Evolutionary conservation across 2,329 filamentous ascomycete genomes (phyloP).

Genomic region (Nectriaceae sp.): DNA sequence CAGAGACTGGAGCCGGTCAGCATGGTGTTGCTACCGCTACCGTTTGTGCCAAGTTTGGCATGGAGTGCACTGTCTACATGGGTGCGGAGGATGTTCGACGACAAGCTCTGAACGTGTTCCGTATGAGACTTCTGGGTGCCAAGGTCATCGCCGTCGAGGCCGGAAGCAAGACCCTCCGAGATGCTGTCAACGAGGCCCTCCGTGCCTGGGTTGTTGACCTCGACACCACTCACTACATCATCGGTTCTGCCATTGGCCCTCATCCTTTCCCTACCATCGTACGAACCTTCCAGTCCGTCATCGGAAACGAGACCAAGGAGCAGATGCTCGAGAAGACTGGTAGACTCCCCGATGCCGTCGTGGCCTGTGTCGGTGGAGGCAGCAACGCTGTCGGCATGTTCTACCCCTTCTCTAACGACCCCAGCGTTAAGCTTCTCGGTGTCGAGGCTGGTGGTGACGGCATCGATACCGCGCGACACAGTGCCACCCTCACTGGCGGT

Average conservation of each 20-base stretch:
- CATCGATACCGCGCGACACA: conserved; percentile 80
- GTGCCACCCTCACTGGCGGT: conserved; percentile 83
- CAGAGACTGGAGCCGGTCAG: conserved; percentile 95
- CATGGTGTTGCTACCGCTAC: conserved; percentile 98
- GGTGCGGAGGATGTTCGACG: conserved; percentile 95
- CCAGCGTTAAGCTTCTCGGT: conserved; percentile 82
- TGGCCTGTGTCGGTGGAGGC: conserved; percentile 94
- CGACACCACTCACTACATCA: conserved; percentile 95
- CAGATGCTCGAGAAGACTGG: conserved; percentile 85
- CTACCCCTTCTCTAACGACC: conserved; percentile 88
- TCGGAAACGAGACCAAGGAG: conserved; percentile 89
- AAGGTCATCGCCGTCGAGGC: conserved; percentile 92
- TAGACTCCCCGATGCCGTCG: conserved; percentile 91
- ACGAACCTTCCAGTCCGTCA: conserved; percentile 95
- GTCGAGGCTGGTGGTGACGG: conserved; percentile 96
- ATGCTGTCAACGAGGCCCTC: conserved; percentile 93
- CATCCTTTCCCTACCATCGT: conserved; percentile 98
- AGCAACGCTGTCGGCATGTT: conserved; percentile 98
- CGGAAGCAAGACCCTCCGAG: conserved; percentile 78
- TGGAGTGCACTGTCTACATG: conserved; percentile 99
- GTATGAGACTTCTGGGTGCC: conserved; percentile 94
- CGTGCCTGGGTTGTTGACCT: conserved; percentile 93
- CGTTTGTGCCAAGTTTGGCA: conserved; percentile 95
- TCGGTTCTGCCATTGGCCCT: conserved; percentile 94
- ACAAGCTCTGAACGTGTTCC: conserved; percentile 97